These are phyloP conservation scores for Ceratocystis alfenasii DNA, from an alignment of 2,329 filamentous ascomycete genomes.

Conservation along the genomic window DNA sequence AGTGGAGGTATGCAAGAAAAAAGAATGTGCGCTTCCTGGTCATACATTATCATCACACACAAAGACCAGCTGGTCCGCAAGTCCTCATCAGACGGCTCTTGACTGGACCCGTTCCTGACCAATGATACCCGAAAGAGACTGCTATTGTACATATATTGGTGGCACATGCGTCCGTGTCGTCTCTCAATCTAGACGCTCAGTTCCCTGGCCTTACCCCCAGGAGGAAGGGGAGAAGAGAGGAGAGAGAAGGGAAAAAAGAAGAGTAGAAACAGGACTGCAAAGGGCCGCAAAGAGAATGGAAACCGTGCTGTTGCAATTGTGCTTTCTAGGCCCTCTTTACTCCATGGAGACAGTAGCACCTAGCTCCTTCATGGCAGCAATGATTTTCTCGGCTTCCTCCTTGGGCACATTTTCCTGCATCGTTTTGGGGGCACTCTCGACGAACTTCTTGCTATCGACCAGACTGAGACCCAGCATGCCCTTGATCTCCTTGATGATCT, in stretches of 20 bases:
- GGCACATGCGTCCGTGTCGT: conserved; percentile 1
- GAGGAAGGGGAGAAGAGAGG: neutral
- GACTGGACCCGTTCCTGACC: conserved; percentile 7
- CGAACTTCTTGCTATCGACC: conserved; percentile 99
- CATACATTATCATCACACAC: conserved; percentile 15
- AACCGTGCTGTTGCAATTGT: neutral
- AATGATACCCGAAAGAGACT: conserved; percentile 11
- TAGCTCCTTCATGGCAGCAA: conserved; percentile 84
- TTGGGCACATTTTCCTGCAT: conserved; percentile 99
- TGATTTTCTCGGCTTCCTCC: conserved; percentile 98
- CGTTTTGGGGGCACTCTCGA: conserved; percentile 92
- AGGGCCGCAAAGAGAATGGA: conserved; percentile 9
- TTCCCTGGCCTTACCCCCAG: neutral
- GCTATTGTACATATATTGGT: conserved; percentile 12
- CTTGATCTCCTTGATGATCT: conserved; percentile 99
- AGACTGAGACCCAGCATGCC: conserved; percentile 83
- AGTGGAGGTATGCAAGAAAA: neutral
- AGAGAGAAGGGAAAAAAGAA: neutral
- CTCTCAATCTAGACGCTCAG: neutral
- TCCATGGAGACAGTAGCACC: conserved; percentile 87
- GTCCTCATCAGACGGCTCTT: neutral
- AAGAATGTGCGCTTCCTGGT: conserved; percentile 6
- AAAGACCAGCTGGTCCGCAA: conserved; percentile 3
- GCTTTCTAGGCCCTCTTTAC: conserved; percentile 36
- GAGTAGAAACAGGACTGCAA: conserved; percentile 7